Evolutionary conservation across 1,139 yeast genomes (phyloP).

Genomic region (Candida sanyaensis): DNA sequence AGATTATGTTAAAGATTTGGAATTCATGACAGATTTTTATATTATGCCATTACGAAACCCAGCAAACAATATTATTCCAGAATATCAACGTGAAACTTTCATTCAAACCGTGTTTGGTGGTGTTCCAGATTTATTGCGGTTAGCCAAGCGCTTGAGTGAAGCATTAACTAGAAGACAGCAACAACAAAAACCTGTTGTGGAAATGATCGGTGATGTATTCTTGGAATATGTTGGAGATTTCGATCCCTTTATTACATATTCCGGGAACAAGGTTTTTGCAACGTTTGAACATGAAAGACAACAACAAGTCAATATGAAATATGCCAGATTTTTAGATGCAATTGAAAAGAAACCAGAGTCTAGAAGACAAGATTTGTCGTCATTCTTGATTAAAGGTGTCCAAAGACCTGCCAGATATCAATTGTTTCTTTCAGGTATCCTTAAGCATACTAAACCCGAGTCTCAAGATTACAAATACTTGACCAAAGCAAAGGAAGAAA

Average conservation of each 20-base stretch:
- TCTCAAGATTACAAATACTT: slow-evolving; percentile 75
- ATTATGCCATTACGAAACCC: slow-evolving; percentile 84
- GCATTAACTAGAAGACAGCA: slow-evolving; percentile 89
- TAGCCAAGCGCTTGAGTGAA: slow-evolving; percentile 84
- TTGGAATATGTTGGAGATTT: slow-evolving; percentile 81
- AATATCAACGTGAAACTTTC: slow-evolving; percentile 84
- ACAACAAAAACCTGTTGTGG: slow-evolving; percentile 76
- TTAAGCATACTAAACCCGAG: slow-evolving; percentile 76
- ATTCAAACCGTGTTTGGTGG: slow-evolving; percentile 91
- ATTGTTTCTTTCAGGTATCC: slow-evolving; percentile 75
- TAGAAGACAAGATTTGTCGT: slow-evolving; percentile 85
- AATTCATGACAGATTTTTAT: slow-evolving; percentile 91
- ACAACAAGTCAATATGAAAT: slow-evolving; percentile 83
- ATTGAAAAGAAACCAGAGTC: slow-evolving; percentile 89
- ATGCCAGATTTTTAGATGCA: slow-evolving; percentile 91
- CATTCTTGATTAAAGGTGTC: slow-evolving; percentile 92
- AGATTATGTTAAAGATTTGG: slow-evolving; percentile 92
- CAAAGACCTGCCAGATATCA: slow-evolving; percentile 97
- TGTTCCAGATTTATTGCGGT: slow-evolving; percentile 81
- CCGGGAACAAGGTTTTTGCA: slow-evolving; percentile 96
- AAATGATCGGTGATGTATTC: slow-evolving; percentile 84
- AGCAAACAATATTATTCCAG: slow-evolving; percentile 79
- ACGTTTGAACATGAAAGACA: slow-evolving; percentile 95
- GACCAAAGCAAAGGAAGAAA: slow-evolving; percentile 71
- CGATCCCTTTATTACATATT: slow-evolving; percentile 90